These are phyloP conservation scores for Gamsiella multidivaricata DNA, from an alignment of 192 early-diverging fungal genomes.

Conservation along the genomic window DNA sequence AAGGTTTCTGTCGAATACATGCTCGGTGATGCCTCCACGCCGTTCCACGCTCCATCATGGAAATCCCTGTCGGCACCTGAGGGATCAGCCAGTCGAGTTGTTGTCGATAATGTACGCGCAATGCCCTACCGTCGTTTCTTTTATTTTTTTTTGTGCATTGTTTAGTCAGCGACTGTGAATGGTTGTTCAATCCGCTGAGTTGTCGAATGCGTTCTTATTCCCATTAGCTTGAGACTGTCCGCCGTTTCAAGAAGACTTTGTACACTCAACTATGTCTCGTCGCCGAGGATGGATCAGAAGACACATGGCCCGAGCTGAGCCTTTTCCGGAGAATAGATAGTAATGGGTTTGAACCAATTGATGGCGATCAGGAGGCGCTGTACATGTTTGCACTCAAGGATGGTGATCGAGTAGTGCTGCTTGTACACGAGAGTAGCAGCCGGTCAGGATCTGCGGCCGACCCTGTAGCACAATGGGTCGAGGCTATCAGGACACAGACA, in stretches of 20 bases:
- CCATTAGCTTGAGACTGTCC: conserved; percentile 40
- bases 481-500: conserved; percentile 36
- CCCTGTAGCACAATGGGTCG: conserved; percentile 43
- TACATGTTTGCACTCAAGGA: conserved; percentile 54
- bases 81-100: not conserved
- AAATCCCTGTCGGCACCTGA: conserved; percentile 8
- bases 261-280: conserved; percentile 28
- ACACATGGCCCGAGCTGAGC: conserved; percentile 31
- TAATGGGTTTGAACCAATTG: conserved; percentile 25
- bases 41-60: conserved; percentile 33
- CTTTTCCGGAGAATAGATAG: conserved; percentile 21
- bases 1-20: conserved; percentile 43
- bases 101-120: conserved; percentile 46
- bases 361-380: conserved; percentile 46
- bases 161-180: not conserved
- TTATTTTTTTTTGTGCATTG: conserved; percentile 1
- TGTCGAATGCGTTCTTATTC: conserved; percentile 1
- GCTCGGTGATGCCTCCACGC: conserved; percentile 33
- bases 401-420: conserved; percentile 33
- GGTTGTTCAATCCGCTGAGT: not conserved
- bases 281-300: conserved; percentile 25
- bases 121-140: not conserved
- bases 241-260: conserved; percentile 43
- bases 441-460: conserved; percentile 6
- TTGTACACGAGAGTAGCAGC: conserved; percentile 21